Evolutionary conservation across 2,329 filamentous ascomycete genomes (phyloP).

Genomic region (Akanthomyces dipterigenus): DNA sequence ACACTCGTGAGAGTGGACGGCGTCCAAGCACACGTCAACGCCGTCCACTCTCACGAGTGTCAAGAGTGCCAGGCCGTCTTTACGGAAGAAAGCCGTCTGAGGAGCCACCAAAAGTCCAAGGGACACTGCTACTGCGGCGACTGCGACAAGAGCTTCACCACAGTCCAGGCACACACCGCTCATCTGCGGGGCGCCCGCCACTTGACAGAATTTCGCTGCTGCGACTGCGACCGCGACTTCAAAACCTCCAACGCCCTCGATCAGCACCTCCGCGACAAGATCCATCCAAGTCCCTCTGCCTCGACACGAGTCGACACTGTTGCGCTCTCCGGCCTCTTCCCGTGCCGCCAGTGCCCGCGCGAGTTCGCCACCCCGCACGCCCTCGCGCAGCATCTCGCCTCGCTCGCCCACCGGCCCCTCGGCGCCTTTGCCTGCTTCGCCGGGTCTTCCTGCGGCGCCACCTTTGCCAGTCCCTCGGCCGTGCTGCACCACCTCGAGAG

Average conservation of each 20-base stretch:
- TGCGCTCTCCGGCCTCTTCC: too few species aligned
- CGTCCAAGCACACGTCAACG: too few species aligned
- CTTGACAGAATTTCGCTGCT: slow-evolving; percentile 8
- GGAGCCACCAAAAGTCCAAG: background rate
- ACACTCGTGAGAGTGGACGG: too few species aligned
- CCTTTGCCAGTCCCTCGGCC: background rate
- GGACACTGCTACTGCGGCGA: background rate
- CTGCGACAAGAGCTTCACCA: background rate
- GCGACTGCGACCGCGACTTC: slow-evolving; percentile 6
- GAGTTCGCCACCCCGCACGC: background rate
- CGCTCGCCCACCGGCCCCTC: background rate
- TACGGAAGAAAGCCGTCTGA: background rate
- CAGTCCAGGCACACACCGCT: background rate
- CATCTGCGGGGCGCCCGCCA: background rate
- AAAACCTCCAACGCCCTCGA: background rate
- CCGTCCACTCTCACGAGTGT: too few species aligned
- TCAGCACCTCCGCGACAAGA: slow-evolving; percentile 5
- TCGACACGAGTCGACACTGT: background rate
- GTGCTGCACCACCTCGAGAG: background rate
- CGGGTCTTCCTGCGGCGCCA: background rate
- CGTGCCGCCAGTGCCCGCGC: background rate
- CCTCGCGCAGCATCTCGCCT: background rate
- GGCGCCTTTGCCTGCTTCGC: background rate
- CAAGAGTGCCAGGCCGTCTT: too few species aligned
- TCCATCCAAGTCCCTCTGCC: background rate